phyloP scores from a whole-genome alignment of 768 basidiomycete genomes.

The Mycena belliarum region DNA sequence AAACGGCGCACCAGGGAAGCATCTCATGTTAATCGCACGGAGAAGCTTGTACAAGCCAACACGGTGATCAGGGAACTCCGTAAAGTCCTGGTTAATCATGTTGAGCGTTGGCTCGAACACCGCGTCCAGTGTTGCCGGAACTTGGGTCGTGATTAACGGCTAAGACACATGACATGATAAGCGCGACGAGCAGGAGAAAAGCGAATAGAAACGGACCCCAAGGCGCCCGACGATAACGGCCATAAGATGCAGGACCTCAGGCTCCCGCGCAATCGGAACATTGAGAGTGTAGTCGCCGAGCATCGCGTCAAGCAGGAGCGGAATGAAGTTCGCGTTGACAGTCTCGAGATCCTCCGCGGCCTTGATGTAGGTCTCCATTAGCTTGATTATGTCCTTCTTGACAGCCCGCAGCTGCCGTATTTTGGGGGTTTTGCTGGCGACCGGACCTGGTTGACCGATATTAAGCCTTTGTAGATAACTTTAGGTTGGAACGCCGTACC shows the following conservation, averaged over 20 bases:
- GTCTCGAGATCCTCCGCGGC: slow-evolving; percentile 96
- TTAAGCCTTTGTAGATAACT: neutral
- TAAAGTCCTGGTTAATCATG: slow-evolving; percentile 99
- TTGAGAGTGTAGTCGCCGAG: slow-evolving; percentile 95
- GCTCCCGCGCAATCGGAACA: slow-evolving; percentile 89
- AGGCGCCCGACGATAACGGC: slow-evolving; percentile 88
- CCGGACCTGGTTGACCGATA: slow-evolving; percentile 46
- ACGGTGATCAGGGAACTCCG: slow-evolving; percentile 97
- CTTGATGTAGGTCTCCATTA: slow-evolving; percentile 97
- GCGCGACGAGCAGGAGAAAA: slow-evolving; percentile 9
- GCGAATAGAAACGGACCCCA: slow-evolving; percentile 59
- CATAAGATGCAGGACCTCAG: slow-evolving; percentile 97
- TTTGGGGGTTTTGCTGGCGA: slow-evolving; percentile 97
- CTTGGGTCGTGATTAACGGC: slow-evolving; percentile 89
- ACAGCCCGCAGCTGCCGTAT: slow-evolving; percentile 91
- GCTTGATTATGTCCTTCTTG: slow-evolving; percentile 95
- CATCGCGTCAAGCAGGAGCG: slow-evolving; percentile 94
- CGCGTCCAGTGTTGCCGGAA: slow-evolving; percentile 92
- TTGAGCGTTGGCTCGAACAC: slow-evolving; percentile 95
- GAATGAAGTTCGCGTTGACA: slow-evolving; percentile 90
- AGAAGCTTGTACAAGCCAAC: slow-evolving; percentile 96
- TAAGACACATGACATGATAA: slow-evolving; percentile 29
- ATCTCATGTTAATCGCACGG: slow-evolving; percentile 86
- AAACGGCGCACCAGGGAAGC: slow-evolving; percentile 81
- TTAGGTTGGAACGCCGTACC: slow-evolving; percentile 43